Evolutionary conservation across 2,329 filamentous ascomycete genomes (phyloP), one percentile per base, ranked within the genome.

Genomic region (Ascocoryne sarcoides): DNA sequence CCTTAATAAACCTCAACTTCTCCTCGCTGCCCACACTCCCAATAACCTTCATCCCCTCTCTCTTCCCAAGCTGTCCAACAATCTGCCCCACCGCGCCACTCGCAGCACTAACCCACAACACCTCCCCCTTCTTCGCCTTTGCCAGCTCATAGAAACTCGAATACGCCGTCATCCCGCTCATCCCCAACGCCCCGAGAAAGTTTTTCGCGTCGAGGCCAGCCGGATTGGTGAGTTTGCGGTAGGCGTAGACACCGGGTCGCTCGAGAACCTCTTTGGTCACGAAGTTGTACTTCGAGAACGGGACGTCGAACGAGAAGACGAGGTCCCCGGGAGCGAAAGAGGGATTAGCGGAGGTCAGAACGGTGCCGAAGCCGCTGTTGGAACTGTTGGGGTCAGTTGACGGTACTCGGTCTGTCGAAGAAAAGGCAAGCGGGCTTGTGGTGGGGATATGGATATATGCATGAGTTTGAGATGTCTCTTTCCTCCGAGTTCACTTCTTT

Each of bases 91-190:
- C 83, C 2, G 83, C 81, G 26, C 83, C 82, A 10, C 75, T 79
- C 1, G 83, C 83, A 2, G 82, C 77, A 16, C 76, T 82, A 52
- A 88, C 73, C 62, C 85, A 85, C 56, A 88, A 82, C 4, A 79
- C 84, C 62, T 87, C 80, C 35, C 81, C 82, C 63, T 80, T 79
- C 66, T 84, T 78, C 21, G 83, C 82, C 65, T 79, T 67, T 3
- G 81, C 82, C 40, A 87, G 84, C 50, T 79, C 79, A 60, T 84
- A 83, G 53, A 87, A 74, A 1, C 73, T 80, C 4, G 74, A 76
- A 65, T 81, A 88, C 0, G 82, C 83, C 0, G 82, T 86, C 50
- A 87, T 62, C 23, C 83, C 83, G 10, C 81, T 78, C 81, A 87
- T 85, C 40, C 83, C 83, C 1, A 94, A 69, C 1, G 80, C 70